phyloP scores from a whole-genome alignment of 164 flowering plant genomes.

The Dillenia suffruticosa region DNA sequence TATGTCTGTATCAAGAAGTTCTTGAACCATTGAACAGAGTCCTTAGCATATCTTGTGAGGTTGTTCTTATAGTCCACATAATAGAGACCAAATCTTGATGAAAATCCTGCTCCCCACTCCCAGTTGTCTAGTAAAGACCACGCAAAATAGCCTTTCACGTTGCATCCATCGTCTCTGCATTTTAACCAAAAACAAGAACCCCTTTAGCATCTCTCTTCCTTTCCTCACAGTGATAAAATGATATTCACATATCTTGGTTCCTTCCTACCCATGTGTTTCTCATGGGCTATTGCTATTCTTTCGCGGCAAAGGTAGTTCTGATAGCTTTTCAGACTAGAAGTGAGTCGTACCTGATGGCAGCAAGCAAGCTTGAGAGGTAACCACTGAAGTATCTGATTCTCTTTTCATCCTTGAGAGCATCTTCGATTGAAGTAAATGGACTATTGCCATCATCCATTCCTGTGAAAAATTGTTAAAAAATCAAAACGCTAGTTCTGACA shows the following conservation, averaged over 20 bases:
- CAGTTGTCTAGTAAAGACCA: constrained; percentile 96
- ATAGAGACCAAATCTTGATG: constrained; percentile 81
- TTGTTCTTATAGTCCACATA: constrained; percentile 78
- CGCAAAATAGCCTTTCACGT: constrained; percentile 80
- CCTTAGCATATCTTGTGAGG: constrained; percentile 74
- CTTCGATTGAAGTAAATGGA: constrained; percentile 39
- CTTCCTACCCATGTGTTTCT: no score
- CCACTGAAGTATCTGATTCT: constrained; percentile 83
- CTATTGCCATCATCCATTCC: constrained; percentile 92
- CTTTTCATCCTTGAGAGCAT: constrained; percentile 80
- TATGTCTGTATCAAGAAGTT: constrained; percentile 31
- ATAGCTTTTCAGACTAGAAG: no score
- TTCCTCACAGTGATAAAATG: no score
- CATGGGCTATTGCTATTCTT: no score
- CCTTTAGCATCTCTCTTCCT: neutral
- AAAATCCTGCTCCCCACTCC: constrained; percentile 90
- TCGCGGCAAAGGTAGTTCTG: neutral
- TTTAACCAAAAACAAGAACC: neutral
- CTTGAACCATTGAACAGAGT: constrained; percentile 88
- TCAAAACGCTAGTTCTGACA: neutral
- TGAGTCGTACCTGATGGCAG: constrained; percentile 56
- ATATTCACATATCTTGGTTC: no score
- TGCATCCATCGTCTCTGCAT: constrained; percentile 91
- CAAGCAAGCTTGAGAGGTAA: constrained; percentile 64
- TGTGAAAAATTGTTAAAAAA: constrained; percentile 17